Conservation (phyloP, 2,329 filamentous ascomycete genomes). For the Colletotrichum acutatum region DNA sequence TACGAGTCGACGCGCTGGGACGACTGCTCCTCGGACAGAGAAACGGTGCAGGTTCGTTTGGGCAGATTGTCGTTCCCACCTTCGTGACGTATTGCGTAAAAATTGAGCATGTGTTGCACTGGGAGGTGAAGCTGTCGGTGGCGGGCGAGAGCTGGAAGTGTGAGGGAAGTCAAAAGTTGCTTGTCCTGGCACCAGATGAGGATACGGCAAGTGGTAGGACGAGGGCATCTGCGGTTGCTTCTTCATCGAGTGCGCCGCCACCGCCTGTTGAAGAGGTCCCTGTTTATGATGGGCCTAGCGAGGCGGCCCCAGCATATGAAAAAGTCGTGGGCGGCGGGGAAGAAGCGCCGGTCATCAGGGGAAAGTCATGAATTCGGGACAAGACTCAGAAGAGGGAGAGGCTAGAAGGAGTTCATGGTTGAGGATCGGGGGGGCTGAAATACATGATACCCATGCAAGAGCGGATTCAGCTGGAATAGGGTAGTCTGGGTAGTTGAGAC, state of each 20-base stretch:
- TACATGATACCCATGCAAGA: no score
- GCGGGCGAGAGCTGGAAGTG: conserved; percentile 5
- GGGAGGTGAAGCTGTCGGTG: neutral
- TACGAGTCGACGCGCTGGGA: neutral
- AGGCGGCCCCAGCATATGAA: conserved; percentile 13
- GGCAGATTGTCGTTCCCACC: neutral
- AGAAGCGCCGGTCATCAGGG: neutral
- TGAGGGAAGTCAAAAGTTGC: neutral
- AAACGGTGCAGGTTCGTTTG: neutral
- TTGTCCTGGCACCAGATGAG: neutral
- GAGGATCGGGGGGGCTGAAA: no score
- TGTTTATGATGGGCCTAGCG: conserved; percentile 3
- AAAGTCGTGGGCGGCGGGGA: neutral
- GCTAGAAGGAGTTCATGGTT: no score
- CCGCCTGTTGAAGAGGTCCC: neutral
- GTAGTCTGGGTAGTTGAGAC: no score
- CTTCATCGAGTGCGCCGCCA: neutral
- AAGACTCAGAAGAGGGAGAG: no score
- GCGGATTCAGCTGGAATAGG: no score
- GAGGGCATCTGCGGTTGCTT: neutral
- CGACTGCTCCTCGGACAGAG: neutral
- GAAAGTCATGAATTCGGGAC: neutral
- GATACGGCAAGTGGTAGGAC: neutral
- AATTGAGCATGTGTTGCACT: neutral
- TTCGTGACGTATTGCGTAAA: conserved; percentile 11